These are phyloP conservation scores for Ambrosia hybrid DNA, from an alignment of 140 eudicot species.

Conservation along the genomic window DNA sequence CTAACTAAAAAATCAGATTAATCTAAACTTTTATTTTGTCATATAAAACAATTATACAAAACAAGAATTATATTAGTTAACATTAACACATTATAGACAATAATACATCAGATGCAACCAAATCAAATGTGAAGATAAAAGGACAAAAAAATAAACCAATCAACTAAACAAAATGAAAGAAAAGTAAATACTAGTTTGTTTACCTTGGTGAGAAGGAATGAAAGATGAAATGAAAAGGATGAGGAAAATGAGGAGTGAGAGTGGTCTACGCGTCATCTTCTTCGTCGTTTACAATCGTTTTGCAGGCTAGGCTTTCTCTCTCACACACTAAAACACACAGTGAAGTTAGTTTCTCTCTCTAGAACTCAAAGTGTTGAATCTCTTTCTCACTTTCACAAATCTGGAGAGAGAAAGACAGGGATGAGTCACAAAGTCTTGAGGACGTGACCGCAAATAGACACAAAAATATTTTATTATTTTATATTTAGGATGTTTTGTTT, in stretches of 20 bases:
- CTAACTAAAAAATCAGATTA: not conserved
- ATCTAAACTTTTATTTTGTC: not conserved
- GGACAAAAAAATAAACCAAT: slow-evolving; percentile 18
- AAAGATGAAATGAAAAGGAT: slow-evolving; percentile 30
- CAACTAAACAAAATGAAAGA: not conserved
- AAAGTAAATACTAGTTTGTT: not conserved
- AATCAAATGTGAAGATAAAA: slow-evolving; percentile 17
- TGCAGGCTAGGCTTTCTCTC: slow-evolving; percentile 1
- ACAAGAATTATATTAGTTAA: no score
- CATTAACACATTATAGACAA: slow-evolving; percentile 14
- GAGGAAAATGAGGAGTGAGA: slow-evolving; percentile 33
- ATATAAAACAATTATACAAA: not conserved
- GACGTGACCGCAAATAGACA: slow-evolving; percentile 28
- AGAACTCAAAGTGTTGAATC: slow-evolving; percentile 7
- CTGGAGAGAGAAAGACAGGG: slow-evolving; percentile 21
- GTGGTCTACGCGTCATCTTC: slow-evolving; percentile 24
- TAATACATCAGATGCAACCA: slow-evolving; percentile 20
- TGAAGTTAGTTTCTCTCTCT: slow-evolving; percentile 7
- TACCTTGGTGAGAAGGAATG: slow-evolving; percentile 40
- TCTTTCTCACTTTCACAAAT: slow-evolving; percentile 9
- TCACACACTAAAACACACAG: slow-evolving; percentile 11
- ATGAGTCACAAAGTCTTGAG: slow-evolving; percentile 1
- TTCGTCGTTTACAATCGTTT: not conserved
- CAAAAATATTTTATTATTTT: slow-evolving; percentile 4
- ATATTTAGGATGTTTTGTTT: not conserved